Evolutionary conservation across 1,284 basidiomycete species (phyloP).

Genomic region (Apiotrichum montevideense): DNA sequence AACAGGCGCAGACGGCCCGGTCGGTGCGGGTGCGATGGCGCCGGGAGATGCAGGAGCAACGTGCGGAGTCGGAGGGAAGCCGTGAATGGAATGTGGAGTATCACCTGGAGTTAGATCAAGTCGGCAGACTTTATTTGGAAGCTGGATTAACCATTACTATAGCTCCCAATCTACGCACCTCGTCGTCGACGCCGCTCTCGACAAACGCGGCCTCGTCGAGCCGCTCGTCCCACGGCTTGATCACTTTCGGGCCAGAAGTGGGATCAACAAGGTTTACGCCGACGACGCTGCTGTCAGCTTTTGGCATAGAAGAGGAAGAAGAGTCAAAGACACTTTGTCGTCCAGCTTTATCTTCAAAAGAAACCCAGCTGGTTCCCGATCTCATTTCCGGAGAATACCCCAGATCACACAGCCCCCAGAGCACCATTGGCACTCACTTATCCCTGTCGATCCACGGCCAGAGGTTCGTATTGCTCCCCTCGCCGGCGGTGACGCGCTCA

Average conservation of each 20-base stretch:
- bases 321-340: too few species aligned
- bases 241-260: slow-evolving; percentile 35
- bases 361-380: too few species aligned
- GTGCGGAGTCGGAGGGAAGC: slow-evolving; percentile 42
- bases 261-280: slow-evolving; percentile 41
- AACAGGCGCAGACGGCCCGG: slow-evolving; percentile 38
- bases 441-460: slow-evolving; percentile 44
- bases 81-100: slow-evolving; percentile 45
- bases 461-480: slow-evolving; percentile 44
- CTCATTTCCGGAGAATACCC: too few species aligned
- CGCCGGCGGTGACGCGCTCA: slow-evolving; percentile 43
- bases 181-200: slow-evolving; percentile 46
- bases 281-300: slow-evolving; percentile 32
- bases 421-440: slow-evolving; percentile 30
- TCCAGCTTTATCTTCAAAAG: too few species aligned
- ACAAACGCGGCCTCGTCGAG: slow-evolving; percentile 38
- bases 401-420: too few species aligned
- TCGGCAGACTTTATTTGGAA: too few species aligned
- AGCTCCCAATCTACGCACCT: slow-evolving; percentile 25
- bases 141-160: too few species aligned
- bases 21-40: slow-evolving; percentile 39
- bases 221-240: slow-evolving; percentile 48
- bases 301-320: background rate
- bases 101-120: slow-evolving; percentile 30
- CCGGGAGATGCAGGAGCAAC: slow-evolving; percentile 39